Evolutionary conservation across 2,329 filamentous ascomycete genomes (phyloP), one percentile per base, ranked within the genome.

Genomic region (Hypocreales sp.): DNA sequence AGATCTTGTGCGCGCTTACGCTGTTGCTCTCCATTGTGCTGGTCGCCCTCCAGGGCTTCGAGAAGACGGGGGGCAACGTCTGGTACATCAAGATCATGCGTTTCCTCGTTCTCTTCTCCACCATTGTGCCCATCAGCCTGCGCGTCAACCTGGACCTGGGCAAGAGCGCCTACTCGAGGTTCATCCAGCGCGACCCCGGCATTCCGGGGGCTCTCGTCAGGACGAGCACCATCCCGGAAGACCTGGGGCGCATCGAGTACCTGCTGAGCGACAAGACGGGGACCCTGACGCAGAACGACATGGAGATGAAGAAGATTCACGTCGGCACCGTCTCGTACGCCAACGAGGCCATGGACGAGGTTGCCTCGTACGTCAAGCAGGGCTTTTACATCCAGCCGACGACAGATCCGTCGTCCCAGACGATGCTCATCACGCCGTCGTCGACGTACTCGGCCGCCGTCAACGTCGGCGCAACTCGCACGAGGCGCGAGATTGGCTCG

Each of bases 81-180:
- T 98, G 90, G 90, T 98, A 95, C 50, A 74, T 95, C 39, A 87
- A 92, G 37, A 92, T 95, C 42, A 90, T 93, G 74, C 77, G 87
- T n/a, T 98, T 95, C 48, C 58, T 98, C 36, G 92, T 98, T 34
- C 63, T 98, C 1, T 98, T 98, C 60, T 95, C 87, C n/a, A 95
- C 87, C 0, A 98, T 98, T 44, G 92, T 98, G 15, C 90, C 90
- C 1, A 94, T 98, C 51, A 92, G 84, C 55, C 61, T 98, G 39
- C 79, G 90, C 27, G 90, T 98, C 40, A 98, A 98, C 47, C 63
- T 98, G 12, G 90, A 98, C 46, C 78, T 98, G 70, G 92, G 87
- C 21, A 98, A 98, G 55, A 87, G 81, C 30, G 83, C 90, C 3
- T 98, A 94, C 52, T 92, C 86, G 7, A 81, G 79, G 57, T 93